phyloP scores from a whole-genome alignment of 768 basidiomycete genomes.

The Xerocomellus amylosporus region DNA sequence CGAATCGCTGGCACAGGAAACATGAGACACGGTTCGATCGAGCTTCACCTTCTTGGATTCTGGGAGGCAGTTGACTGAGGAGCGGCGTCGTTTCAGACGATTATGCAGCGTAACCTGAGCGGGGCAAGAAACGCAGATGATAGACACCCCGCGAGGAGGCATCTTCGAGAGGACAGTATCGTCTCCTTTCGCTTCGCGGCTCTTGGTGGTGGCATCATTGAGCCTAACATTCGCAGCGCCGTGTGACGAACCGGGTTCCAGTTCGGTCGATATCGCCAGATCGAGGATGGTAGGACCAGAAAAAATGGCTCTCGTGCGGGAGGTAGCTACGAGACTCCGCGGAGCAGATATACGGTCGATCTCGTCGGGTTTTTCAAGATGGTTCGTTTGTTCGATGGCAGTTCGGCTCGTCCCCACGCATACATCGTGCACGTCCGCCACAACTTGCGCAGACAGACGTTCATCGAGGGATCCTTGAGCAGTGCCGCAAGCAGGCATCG shows the following conservation, averaged over 20 bases:
- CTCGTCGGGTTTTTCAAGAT: background rate
- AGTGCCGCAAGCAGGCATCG: background rate
- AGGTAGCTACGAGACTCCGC: background rate
- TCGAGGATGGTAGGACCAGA: background rate
- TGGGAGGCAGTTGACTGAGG: background rate
- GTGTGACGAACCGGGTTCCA: background rate
- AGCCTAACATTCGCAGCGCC: background rate
- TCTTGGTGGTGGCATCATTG: background rate
- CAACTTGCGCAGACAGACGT: background rate
- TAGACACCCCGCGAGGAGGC: background rate
- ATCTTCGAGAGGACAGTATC: background rate
- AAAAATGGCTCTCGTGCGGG: background rate
- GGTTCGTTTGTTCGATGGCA: background rate
- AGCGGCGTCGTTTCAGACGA: conserved; percentile 16
- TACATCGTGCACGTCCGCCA: conserved; percentile 2
- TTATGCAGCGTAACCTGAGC: background rate
- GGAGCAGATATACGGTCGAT: background rate
- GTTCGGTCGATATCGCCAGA: background rate
- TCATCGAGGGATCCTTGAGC: background rate
- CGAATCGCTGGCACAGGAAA: background rate
- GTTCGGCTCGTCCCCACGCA: conserved; percentile 2
- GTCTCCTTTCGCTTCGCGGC: background rate
- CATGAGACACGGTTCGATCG: background rate
- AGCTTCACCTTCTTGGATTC: conserved; percentile 22
- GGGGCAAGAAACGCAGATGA: background rate